Percentiles rank a stretch among this genome's conserved stretches.
These are phyloP conservation scores for Annulohypoxylon stygium DNA, from an alignment of 495 filamentous ascomycete species.

Conservation along the genomic window DNA sequence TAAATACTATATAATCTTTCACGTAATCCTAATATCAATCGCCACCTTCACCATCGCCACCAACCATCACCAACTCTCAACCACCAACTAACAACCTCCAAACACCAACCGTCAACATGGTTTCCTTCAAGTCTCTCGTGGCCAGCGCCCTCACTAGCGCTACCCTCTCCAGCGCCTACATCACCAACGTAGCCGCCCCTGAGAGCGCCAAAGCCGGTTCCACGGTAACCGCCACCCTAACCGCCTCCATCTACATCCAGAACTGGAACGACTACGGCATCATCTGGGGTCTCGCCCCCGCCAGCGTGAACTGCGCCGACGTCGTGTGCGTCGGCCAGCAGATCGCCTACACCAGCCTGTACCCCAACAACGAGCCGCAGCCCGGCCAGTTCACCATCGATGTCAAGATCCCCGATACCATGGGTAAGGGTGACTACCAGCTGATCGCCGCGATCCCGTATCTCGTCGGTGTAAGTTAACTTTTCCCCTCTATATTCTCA, in stretches of 20 bases:
- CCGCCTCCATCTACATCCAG: slow-evolving; percentile 48
- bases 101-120: slow-evolving; percentile 35
- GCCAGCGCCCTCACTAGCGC: slow-evolving; percentile 29
- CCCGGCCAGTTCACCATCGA: slow-evolving; percentile 51
- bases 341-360: slow-evolving; percentile 47
- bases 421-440: slow-evolving; percentile 63
- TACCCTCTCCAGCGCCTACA: slow-evolving; percentile 36
- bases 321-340: slow-evolving; percentile 42
- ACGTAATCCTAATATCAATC: no score
- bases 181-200: slow-evolving; percentile 24
- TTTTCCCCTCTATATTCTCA: background rate
- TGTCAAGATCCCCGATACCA: slow-evolving; percentile 59
- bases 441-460: slow-evolving; percentile 59
- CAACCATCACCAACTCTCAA: background rate
- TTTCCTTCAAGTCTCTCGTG: slow-evolving; percentile 43
- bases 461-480: slow-evolving; percentile 48
- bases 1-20: no score
- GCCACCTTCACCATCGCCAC: no score
- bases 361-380: slow-evolving; percentile 42
- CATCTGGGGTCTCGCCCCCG: slow-evolving; percentile 45
- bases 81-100: slow-evolving; percentile 9
- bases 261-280: slow-evolving; percentile 53
- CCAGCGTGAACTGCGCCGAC: slow-evolving; percentile 22
- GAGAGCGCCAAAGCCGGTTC: slow-evolving; percentile 27
- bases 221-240: slow-evolving; percentile 38